Conservation (phyloP, 345 rosid genomes). For the Lenwebbia sp. region DNA sequence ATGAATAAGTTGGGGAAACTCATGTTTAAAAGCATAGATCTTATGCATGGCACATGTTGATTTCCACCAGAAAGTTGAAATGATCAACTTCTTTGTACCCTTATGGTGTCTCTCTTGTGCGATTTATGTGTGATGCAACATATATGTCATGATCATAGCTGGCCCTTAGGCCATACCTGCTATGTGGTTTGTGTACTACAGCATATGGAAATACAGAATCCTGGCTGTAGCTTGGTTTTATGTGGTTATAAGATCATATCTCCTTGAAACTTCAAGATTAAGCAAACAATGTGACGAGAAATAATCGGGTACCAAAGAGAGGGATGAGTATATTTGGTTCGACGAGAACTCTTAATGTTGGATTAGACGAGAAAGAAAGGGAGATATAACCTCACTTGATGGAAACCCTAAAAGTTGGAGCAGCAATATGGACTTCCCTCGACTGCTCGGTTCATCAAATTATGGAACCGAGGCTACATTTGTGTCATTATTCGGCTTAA, state of each 20-base stretch:
- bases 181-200: neutral
- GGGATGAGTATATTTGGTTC: neutral
- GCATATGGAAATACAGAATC: neutral
- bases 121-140: neutral
- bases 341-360: neutral
- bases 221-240: neutral
- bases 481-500: neutral
- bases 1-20: neutral
- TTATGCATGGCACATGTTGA: neutral
- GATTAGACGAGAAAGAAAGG: neutral
- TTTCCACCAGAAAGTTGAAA: neutral
- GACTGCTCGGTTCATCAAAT: neutral
- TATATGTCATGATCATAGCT: neutral
- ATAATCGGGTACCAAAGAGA: neutral
- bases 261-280: neutral
- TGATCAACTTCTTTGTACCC: neutral
- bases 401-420: neutral
- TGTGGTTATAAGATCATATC: neutral
- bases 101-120: neutral
- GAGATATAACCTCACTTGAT: neutral
- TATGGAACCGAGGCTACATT: neutral
- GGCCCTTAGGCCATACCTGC: neutral
- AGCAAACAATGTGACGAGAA: neutral
- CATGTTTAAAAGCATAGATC: neutral
- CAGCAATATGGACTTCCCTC: neutral